A percentile compares a stretch with the other conserved stretches of the same genome.
These are phyloP conservation scores for Juglanconis sp. DNA, from an alignment of 2,329 filamentous ascomycete genomes.

Conservation along the genomic window DNA sequence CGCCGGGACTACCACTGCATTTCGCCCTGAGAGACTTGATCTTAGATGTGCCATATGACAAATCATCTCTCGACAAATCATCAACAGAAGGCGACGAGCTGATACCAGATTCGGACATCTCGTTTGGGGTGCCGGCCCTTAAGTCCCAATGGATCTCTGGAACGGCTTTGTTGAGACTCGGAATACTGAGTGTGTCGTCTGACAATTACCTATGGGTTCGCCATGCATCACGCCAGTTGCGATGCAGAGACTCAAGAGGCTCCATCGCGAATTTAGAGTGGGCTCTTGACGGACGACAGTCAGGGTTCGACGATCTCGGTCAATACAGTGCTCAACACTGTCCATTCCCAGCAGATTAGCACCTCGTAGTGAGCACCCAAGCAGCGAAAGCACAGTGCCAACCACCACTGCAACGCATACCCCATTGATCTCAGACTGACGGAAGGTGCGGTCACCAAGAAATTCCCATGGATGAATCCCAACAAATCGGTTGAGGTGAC, in stretches of 20 bases:
- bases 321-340: not conserved
- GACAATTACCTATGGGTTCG: not conserved
- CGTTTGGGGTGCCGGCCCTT: too few species aligned
- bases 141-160: not conserved
- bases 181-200: not conserved
- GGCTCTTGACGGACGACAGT: not conserved
- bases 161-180: not conserved
- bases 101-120: too few species aligned
- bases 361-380: not conserved
- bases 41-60: not conserved
- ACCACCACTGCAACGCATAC: not conserved
- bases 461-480: conserved; percentile 13
- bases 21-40: conserved; percentile 1
- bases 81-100: not conserved
- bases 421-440: not conserved
- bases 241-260: not conserved
- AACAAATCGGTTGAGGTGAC: not conserved
- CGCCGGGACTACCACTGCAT: conserved; percentile 18
- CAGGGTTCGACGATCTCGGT: not conserved
- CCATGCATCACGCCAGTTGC: not conserved
- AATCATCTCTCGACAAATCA: not conserved
- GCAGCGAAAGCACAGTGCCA: conserved; percentile 7
- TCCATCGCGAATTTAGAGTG: not conserved
- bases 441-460: conserved; percentile 3
- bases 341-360: not conserved